phyloP scores from a whole-genome alignment of 2,329 filamentous ascomycete species.

The Talaromyces sp. region DNA sequence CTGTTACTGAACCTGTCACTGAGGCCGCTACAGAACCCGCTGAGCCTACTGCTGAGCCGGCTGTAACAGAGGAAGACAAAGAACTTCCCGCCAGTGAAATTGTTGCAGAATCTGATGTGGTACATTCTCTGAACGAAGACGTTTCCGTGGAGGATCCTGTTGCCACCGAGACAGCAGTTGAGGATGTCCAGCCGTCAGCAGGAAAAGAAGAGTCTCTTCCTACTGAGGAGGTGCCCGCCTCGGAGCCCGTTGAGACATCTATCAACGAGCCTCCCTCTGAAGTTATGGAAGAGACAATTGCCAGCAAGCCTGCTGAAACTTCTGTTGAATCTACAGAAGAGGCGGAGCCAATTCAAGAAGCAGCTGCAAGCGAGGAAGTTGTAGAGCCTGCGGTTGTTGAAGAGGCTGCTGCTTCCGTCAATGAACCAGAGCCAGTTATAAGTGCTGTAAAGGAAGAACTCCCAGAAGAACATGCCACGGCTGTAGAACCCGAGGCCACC shows the following conservation, averaged over 20 bases:
- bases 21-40: constrained; percentile 2
- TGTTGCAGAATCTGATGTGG: background rate
- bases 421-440: background rate
- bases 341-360: background rate
- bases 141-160: background rate
- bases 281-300: constrained; percentile 11
- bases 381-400: constrained; percentile 8
- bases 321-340: background rate
- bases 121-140: background rate
- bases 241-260: constrained; percentile 13
- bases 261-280: constrained; percentile 2
- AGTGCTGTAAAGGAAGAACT: background rate
- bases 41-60: background rate
- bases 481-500: background rate
- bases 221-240: constrained; percentile 16
- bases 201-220: constrained; percentile 14
- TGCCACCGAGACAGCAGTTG: background rate
- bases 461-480: background rate
- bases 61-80: background rate
- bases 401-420: background rate
- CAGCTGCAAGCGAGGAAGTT: background rate
- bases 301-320: background rate
- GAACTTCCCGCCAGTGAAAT: background rate
- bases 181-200: background rate
- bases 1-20: background rate